Base-by-base conservation (phyloP, 2,329 filamentous ascomycete species). In the Grosmannia huntii region DNA sequence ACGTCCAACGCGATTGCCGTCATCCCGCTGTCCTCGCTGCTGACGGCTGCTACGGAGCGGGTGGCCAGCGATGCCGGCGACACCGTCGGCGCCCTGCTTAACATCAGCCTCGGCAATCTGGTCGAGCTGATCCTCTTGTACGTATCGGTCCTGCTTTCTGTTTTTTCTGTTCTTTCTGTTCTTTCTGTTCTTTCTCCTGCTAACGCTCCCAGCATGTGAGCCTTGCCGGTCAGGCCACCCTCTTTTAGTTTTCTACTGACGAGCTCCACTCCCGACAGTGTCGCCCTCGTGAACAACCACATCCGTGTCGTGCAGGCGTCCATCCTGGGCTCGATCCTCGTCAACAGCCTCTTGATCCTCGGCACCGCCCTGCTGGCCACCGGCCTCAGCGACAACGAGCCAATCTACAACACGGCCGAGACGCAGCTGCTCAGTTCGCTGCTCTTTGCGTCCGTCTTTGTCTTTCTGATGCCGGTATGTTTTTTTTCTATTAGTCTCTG, bases 281-380 rank as follows among this genome's bases (percentile, higher is more conserved):
- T 97, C 64, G 92, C 92, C 28, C 80, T 97, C 50, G 83, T 78
- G 64, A 84, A 92, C 65, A 83, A 84, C 62, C 87, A 97, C 73
- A 94, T 96, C 68, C 85, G 92, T 66, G 91, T 97, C 63, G 92
- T 97, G n/a, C 94, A 97, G 74, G 87, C 92, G 23, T 95, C 90
- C 63, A 97, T 97, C 91, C 84, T 97, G 38, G 92, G 94, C 53
- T 95, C 89, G 67, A 95, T 97, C 65, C 78, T 97, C 46, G 96
- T 92, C 63, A 97, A 97, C 72, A 85, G 96, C 63, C 80, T 97
- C 9, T 82, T 97, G 25, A 92, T 90, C 53, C 80, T 90, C 68
- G 86, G 87, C 65, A 89, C 88, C 78, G 90, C 86, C 71, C 90
- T 90, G 73, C 76, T 90, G 63, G 79, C 87, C 59, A 87, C 87